These are phyloP conservation scores for Erigeron canadensis DNA, from an alignment of 129 eudicot species.

Conservation along the genomic window DNA sequence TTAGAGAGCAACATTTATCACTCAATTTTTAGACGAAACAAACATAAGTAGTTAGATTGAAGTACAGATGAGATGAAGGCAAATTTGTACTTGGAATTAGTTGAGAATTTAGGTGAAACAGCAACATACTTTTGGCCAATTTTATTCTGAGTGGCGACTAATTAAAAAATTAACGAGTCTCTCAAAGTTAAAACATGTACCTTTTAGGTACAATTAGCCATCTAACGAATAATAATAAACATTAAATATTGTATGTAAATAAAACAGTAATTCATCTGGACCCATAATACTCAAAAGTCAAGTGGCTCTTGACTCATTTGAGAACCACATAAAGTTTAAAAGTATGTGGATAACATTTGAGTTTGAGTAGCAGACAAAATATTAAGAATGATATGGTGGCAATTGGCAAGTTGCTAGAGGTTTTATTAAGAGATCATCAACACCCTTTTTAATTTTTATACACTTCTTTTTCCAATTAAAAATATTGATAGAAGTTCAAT, in stretches of 20 bases:
- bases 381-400: slow-evolving; percentile 20
- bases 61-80: slow-evolving; percentile 33
- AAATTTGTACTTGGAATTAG: slow-evolving; percentile 26
- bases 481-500: neutral
- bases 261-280: slow-evolving; percentile 24
- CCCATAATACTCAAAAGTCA: slow-evolving; percentile 36
- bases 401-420: slow-evolving; percentile 18
- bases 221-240: slow-evolving; percentile 10
- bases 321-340: slow-evolving; percentile 33
- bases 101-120: slow-evolving; percentile 34
- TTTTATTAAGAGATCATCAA: neutral
- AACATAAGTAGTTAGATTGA: neutral
- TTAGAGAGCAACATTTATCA: slow-evolving; percentile 7
- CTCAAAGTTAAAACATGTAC: slow-evolving; percentile 17
- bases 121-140: slow-evolving; percentile 24
- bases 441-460: slow-evolving; percentile 10
- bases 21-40: neutral
- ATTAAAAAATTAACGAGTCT: slow-evolving; percentile 10
- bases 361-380: slow-evolving; percentile 19
- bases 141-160: slow-evolving; percentile 29
- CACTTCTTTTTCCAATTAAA: neutral
- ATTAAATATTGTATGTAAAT: neutral
- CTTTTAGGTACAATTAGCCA: slow-evolving; percentile 43
- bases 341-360: slow-evolving; percentile 31
- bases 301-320: slow-evolving; percentile 53